phyloP scores from a whole-genome alignment of 495 filamentous ascomycete genomes.

The Tirmania nivea region DNA sequence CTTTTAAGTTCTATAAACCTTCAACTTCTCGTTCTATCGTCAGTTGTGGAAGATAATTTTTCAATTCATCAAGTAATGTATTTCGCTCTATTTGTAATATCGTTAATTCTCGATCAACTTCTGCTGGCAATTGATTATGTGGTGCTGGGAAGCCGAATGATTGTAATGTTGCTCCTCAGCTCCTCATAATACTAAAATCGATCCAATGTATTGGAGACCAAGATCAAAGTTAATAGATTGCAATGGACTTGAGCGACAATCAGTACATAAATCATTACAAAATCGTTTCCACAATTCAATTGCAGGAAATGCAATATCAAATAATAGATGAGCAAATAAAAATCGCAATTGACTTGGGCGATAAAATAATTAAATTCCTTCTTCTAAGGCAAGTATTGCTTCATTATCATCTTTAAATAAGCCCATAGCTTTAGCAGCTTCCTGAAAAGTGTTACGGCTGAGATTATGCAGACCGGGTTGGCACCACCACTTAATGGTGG shows the following conservation, averaged over 20 bases:
- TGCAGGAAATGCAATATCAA: neutral
- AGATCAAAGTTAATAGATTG: neutral
- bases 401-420: constrained; percentile 4
- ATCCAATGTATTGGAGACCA: neutral
- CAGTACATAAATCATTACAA: neutral
- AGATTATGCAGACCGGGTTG: too few relatives aligned
- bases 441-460: too few relatives aligned
- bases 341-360: constrained; percentile 3
- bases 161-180: neutral
- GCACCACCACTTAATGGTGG: too few relatives aligned
- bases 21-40: neutral
- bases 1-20: too few relatives aligned
- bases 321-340: constrained; percentile 2
- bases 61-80: neutral
- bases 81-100: neutral
- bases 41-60: neutral
- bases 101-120: neutral
- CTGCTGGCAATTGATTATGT: neutral
- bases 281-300: constrained; percentile 2
- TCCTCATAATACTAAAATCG: neutral
- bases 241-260: constrained; percentile 1
- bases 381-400: neutral
- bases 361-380: constrained; percentile 1
- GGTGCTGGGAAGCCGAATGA: constrained; percentile 1
- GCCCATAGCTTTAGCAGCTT: constrained; percentile 3